Evolutionary conservation across 257 asterid genomes (phyloP), one percentile per base, ranked within the genome.

Genomic region (Catharanthus roseus): DNA sequence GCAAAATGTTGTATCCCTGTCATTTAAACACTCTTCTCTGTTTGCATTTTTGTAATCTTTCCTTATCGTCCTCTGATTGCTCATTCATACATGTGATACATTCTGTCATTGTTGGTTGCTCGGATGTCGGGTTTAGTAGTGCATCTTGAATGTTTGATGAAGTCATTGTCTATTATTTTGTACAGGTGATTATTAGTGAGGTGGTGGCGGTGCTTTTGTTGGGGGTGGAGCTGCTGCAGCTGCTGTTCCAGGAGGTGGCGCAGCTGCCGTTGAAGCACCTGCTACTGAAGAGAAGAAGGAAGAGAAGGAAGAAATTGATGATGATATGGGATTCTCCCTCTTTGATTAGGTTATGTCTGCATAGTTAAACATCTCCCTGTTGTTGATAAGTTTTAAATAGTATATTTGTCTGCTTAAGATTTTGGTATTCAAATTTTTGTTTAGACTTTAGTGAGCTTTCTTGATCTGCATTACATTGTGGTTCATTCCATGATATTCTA

Each of bases 111-210:
- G 44, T 1, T 33, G 2, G 28, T 9, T 34, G 45, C 33, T 61
- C 28, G 16, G 16, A 10, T 61, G 7, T 60, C 42, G 31, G 10
- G 65, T 29, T 60, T 19, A 5, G 18, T 6, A 34, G 6, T 18
- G 44, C 24, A 61, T 33, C 1, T 16, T 31, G 67, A 3, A 19
- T 34, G 36, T 18, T 31, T 60, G 26, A 26, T 21, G 56, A 39
- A 5, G n/a, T 44, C 18, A 12, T 36, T 23, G 38, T 41, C 24
- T 36, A 34, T 26, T 28, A 74, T 41, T 36, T 16, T 36, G 29
- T 74, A 58, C 80, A 91, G 97, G 97, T 87, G 81, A 85, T 91
- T 77, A 57, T 89, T 74, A 96, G 97, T 7, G 91, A 2, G 92
- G 82, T 6, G 84, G 84, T 9, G 92, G 86, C 0, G 90, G 88